These are phyloP conservation scores for Pythium rhizo-oryzae DNA, from an alignment of 352 stramenopile genomes.

Conservation along the genomic window DNA sequence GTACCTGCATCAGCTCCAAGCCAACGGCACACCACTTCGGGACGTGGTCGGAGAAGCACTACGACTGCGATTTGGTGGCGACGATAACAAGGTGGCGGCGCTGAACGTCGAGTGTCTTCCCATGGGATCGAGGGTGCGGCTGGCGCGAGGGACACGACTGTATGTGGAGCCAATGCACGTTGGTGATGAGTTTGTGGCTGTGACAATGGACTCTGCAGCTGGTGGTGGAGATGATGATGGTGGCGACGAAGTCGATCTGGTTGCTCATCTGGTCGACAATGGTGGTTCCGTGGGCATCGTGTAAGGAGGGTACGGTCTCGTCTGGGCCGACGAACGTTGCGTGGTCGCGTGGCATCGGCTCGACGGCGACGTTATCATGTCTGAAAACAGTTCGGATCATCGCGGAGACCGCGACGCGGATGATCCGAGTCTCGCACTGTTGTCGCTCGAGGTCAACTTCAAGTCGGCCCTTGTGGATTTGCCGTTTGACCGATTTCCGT, in stretches of 20 bases:
- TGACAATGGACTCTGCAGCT: neutral
- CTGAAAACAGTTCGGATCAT: neutral
- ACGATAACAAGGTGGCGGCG: neutral
- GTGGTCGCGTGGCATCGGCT: neutral
- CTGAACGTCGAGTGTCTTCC: neutral
- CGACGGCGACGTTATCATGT: neutral
- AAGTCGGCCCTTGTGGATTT: no score
- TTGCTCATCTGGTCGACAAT: neutral
- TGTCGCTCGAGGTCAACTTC: neutral
- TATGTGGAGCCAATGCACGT: neutral
- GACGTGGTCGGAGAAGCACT: conserved; percentile 6
- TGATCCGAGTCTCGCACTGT: neutral
- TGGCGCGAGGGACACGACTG: neutral
- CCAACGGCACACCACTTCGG: conserved; percentile 1
- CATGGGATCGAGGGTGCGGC: neutral
- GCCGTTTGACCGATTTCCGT: neutral
- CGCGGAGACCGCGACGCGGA: neutral
- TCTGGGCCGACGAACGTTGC: neutral
- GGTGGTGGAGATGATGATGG: no score
- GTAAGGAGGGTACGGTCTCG: conserved; percentile 3
- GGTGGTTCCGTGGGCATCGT: neutral
- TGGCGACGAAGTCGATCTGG: neutral
- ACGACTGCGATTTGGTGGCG: neutral
- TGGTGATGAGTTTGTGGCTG: neutral
- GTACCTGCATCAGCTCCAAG: conserved; percentile 1